phyloP scores from a whole-genome alignment of 129 eudicot genomes.

The Smallanthus sonchifolius region DNA sequence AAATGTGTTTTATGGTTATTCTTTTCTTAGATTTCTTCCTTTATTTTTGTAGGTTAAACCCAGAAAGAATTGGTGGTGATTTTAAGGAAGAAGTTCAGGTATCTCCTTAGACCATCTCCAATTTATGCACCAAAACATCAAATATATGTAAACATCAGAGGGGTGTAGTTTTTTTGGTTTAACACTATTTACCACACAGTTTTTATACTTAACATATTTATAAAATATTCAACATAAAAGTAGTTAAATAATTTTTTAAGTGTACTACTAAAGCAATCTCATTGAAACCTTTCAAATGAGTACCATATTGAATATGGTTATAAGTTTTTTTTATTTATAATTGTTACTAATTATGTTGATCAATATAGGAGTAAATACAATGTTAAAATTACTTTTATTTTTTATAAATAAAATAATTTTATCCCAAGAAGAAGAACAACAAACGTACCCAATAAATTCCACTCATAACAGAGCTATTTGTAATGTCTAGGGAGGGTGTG shows the following conservation, averaged over 20 bases:
- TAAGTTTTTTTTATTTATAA: neutral
- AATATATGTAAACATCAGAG: neutral
- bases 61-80: conserved; percentile 95
- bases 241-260: neutral
- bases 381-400: neutral
- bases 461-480: no score
- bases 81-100: conserved; percentile 94
- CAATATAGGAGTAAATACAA: neutral
- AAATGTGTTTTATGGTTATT: neutral
- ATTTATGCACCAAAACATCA: neutral
- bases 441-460: no score
- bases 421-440: neutral
- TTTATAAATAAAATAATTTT: neutral
- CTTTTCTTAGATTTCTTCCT: conserved; percentile 4
- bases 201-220: neutral
- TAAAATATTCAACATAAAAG: neutral
- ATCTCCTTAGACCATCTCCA: neutral
- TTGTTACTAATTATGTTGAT: neutral
- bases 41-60: conserved; percentile 62
- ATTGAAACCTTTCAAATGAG: neutral
- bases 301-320: neutral
- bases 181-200: neutral
- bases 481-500: no score
- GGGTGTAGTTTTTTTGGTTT: neutral
- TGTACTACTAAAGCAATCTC: neutral